Evolutionary conservation across 306 rosid genomes (phyloP).

Genomic region (Begonia fuchsioides): DNA sequence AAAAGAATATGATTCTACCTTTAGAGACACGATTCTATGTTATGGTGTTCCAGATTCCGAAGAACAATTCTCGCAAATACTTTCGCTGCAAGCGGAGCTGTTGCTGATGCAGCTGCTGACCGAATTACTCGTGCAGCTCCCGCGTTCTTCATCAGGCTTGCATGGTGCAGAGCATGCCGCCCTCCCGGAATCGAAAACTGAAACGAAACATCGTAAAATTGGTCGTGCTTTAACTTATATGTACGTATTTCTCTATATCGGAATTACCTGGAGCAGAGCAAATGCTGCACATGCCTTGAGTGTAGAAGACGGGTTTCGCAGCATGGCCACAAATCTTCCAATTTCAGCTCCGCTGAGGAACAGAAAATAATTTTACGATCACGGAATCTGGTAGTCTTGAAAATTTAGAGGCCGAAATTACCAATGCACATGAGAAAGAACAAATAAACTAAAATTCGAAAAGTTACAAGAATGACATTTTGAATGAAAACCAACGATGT

Average conservation of each 20-base stretch:
- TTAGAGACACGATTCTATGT: conserved; percentile 50
- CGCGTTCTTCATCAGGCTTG: conserved; percentile 79
- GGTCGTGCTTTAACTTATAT: background rate
- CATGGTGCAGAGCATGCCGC: conserved; percentile 87
- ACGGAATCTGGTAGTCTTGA: background rate
- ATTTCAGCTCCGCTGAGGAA: conserved; percentile 81
- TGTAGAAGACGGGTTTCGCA: conserved; percentile 73
- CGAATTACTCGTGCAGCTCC: conserved; percentile 89
- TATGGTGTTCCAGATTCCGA: conserved; percentile 88
- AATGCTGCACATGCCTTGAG: conserved; percentile 98
- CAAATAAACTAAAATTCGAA: no score
- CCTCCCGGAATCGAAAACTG: conserved; percentile 97
- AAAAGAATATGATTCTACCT: background rate
- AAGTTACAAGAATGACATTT: no score
- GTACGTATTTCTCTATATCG: background rate
- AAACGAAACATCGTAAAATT: conserved; percentile 6
- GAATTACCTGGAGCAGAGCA: conserved; percentile 91
- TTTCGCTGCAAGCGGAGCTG: conserved; percentile 92
- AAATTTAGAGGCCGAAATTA: no score
- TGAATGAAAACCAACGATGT: no score
- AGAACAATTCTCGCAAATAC: conserved; percentile 87
- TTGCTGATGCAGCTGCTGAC: conserved; percentile 90
- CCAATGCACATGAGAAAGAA: no score
- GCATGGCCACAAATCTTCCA: conserved; percentile 91
- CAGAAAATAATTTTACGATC: conserved; percentile 1